phyloP scores from a whole-genome alignment of 805 yeast species.

The Sugiyamaella chiloensis region DNA sequence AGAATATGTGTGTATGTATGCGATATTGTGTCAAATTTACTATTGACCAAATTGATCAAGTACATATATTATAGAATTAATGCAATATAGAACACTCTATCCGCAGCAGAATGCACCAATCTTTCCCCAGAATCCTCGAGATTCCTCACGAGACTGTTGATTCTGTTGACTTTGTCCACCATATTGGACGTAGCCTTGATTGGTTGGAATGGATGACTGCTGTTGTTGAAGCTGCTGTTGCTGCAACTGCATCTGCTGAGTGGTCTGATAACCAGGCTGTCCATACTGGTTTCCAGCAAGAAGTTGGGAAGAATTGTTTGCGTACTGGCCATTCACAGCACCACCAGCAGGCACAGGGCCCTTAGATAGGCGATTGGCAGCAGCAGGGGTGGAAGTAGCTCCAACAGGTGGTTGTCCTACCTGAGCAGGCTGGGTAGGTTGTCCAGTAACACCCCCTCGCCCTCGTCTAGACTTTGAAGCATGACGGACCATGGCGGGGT shows the following conservation, averaged over 20 bases:
- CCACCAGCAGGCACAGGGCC: constrained; percentile 6
- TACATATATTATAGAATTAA: no score
- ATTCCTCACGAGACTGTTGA: constrained; percentile 21
- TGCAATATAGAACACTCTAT: no score
- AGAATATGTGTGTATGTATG: no score
- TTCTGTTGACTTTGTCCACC: constrained; percentile 9
- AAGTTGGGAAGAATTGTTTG: constrained; percentile 21
- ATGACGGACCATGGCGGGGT: constrained; percentile 34
- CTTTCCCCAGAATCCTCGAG: constrained; percentile 31
- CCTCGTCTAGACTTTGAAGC: constrained; percentile 32
- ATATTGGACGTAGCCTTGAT: constrained; percentile 18
- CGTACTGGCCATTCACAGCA: constrained; percentile 17
- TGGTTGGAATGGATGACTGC: constrained; percentile 16
- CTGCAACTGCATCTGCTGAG: constrained; percentile 18
- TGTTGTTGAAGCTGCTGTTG: constrained; percentile 21
- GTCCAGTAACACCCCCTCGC: constrained; percentile 22
- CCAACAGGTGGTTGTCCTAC: constrained; percentile 18
- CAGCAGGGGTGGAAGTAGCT: neutral
- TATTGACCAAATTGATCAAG: no score
- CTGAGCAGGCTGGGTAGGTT: constrained; percentile 22
- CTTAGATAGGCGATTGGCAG: constrained; percentile 1
- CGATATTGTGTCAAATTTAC: no score
- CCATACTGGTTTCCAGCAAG: constrained; percentile 20
- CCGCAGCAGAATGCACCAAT: constrained; percentile 35
- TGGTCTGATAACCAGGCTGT: constrained; percentile 15